Base-by-base conservation (phyloP, 2,329 filamentous ascomycete genomes). In the Botryotinia calthae region DNA sequence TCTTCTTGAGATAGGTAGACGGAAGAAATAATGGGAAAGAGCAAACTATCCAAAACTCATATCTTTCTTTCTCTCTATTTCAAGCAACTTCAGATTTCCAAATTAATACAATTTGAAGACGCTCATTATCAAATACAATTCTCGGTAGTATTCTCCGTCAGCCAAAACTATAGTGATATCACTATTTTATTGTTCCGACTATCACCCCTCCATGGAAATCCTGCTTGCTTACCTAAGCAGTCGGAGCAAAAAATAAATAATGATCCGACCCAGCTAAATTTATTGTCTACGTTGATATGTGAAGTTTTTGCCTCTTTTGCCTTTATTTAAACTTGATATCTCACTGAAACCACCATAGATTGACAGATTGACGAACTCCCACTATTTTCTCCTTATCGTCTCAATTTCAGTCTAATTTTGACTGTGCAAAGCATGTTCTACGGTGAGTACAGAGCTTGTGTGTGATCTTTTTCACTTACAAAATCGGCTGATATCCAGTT, bases 341-440 rank as follows among this genome's bases (percentile, higher is more conserved):
- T 54, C 16, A 16, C 63, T 34, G 20, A 51, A 68, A 31, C 14
- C 18, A 42, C 42, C 37, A 28, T 48, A 31, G 18, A 48, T 28
- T 68, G 48, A 34, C 18, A 48, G 31, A 68, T 67, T 18, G 31
- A 42, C 6, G 34, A 22, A 10, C 31, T 18, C n/a, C 16, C 34
- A 25, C 7, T 18, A 28, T 31, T n/a, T 56, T 51, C 22, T 40
- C 51, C 28, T 14, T 66, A 22, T 25, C 9, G 10, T 40, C n/a
- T 44, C 16, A 34, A 8, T 20, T 44, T 40, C 56, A 70, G 64
- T 70, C 58, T 62, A 14, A 28, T 54, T 63, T 25, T 31, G 54
- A 42, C 42, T 72, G 69, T 69, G n/a, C 59, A 62, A 72, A 78
- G 76, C 75, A 78, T 79, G 77, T 74, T 75, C 54, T 74, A 72